Conservation (phyloP, 345 rosid species). For the Alliaria petiolata region DNA sequence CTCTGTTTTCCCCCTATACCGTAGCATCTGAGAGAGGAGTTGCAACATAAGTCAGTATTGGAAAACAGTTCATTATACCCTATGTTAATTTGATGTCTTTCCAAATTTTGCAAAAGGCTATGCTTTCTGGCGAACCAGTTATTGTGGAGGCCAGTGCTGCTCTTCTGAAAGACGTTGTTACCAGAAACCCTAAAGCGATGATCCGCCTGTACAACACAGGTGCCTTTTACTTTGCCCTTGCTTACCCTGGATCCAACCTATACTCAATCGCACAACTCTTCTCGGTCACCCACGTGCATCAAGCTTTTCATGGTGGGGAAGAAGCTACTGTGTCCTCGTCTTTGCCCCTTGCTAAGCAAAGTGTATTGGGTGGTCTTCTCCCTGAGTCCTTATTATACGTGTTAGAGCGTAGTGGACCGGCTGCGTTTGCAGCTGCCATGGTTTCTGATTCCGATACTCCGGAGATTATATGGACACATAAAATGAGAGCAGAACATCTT, state of each 20-base stretch:
- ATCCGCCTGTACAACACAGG: conserved; percentile 94
- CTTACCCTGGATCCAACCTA: conserved; percentile 98
- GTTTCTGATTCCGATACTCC: conserved; percentile 99
- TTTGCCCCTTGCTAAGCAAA: conserved; percentile 91
- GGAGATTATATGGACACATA: conserved; percentile 98
- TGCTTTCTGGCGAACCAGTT: conserved; percentile 96
- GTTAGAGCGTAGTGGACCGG: conserved; percentile 93
- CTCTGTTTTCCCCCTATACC: not conserved
- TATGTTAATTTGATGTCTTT: conserved; percentile 7
- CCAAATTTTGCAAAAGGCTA: conserved; percentile 41
- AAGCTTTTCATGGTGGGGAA: conserved; percentile 99
- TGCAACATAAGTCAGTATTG: conserved; percentile 1
- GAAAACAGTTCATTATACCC: not conserved
- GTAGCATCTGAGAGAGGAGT: conserved; percentile 4
- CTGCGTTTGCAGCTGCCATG: conserved; percentile 99
- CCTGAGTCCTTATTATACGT: conserved; percentile 97
- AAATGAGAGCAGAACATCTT: conserved; percentile 98
- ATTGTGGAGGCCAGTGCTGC: conserved; percentile 97
- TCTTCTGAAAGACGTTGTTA: conserved; percentile 86
- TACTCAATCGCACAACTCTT: conserved; percentile 86
- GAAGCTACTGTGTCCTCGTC: conserved; percentile 98
- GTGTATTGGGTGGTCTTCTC: conserved; percentile 98
- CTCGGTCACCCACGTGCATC: conserved; percentile 90
- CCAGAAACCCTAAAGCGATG: conserved; percentile 99
- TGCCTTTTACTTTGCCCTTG: conserved; percentile 89